Base-by-base conservation (phyloP, 495 filamentous ascomycete species). In the Penicillium lividum region DNA sequence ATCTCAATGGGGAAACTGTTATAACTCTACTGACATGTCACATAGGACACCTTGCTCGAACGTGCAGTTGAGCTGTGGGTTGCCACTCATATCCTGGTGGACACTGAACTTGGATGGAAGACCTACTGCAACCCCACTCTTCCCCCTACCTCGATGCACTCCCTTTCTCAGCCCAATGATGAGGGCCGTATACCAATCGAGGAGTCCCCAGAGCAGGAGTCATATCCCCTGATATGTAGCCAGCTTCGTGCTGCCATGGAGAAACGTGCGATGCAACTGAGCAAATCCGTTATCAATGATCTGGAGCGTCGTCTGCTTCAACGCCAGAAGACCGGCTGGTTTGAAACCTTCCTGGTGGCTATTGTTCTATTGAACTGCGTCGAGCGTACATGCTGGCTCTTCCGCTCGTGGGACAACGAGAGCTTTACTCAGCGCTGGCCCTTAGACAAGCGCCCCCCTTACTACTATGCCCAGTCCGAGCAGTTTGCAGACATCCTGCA, bases 321-420 rank as follows among this genome's bases (percentile, higher is more conserved):
- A 59, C 84, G 89, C 45, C 83, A 85, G 67, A 87, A 90, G 70
- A 82, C 79, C 43, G 87, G 81, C 58, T 82, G 83, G 63, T 91
- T 92, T 58, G 85, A 87, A 64, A 91, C 88, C 45, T 93, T 90
- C 70, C 76, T 93, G 15, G 84, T 87, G 4, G 83, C 86, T 11
- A 72, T 93, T 55, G 82, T 94, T 36, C 79, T 93, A 16, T 76
- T 94, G 38, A 89, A 88, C 68, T 91, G 89, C 56, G 82, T 93
- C 9, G 91, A 94, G 72, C 88, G 90, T 67, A 88, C 88, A n/a
- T 89, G 85, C 52, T 93, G 90, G 87, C 80, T 89, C 0, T 92
- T 90, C 77, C 86, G 84, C 34, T 85, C 81, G 0, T 91, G 86
- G 86, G 85, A 89, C 44, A 82, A 87, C 59, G 80, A 85, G 68